Percentiles rank a stretch among this genome's conserved stretches.
phyloP scores from a whole-genome alignment of 139 green algal genomes.

The Micromonas pusilla region DNA sequence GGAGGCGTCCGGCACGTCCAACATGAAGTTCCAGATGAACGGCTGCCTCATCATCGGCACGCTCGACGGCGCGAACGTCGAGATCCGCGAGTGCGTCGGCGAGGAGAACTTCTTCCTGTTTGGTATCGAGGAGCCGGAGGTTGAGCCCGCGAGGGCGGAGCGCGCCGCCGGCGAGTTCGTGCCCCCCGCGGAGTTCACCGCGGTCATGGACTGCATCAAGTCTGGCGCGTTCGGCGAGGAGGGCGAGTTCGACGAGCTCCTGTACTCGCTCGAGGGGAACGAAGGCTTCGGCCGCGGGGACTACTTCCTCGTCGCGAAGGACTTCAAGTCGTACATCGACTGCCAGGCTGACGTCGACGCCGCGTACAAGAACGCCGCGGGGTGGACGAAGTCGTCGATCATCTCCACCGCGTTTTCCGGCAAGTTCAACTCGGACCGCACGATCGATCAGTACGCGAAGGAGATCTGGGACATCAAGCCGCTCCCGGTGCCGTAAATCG shows the following conservation, averaged over 20 bases:
- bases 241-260: slow-evolving; percentile 56
- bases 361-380: slow-evolving; percentile 53
- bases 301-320: slow-evolving; percentile 93
- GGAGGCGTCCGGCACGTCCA: slow-evolving; percentile 84
- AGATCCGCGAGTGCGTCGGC: slow-evolving; percentile 86
- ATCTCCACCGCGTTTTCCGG: slow-evolving; percentile 61
- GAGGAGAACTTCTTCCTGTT: slow-evolving; percentile 85
- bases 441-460: slow-evolving; percentile 69
- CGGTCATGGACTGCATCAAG: slow-evolving; percentile 50
- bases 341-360: slow-evolving; percentile 73
- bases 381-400: slow-evolving; percentile 62
- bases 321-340: slow-evolving; percentile 89
- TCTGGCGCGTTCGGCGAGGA: slow-evolving; percentile 78
- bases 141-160: slow-evolving; percentile 65
- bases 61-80: slow-evolving; percentile 96
- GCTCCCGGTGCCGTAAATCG: background rate
- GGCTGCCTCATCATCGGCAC: slow-evolving; percentile 96
- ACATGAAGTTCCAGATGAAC: slow-evolving; percentile 99
- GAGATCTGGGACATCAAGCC: slow-evolving; percentile 78
- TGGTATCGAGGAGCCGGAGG: slow-evolving; percentile 56
- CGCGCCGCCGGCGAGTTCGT: slow-evolving; percentile 44
- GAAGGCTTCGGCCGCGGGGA: slow-evolving; percentile 58
- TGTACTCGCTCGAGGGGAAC: slow-evolving; percentile 61
- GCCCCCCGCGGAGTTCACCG: slow-evolving; percentile 55
- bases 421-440: slow-evolving; percentile 73